Conservation (phyloP, 2,329 filamentous ascomycete genomes). For the Incumbomyces delicatus region DNA sequence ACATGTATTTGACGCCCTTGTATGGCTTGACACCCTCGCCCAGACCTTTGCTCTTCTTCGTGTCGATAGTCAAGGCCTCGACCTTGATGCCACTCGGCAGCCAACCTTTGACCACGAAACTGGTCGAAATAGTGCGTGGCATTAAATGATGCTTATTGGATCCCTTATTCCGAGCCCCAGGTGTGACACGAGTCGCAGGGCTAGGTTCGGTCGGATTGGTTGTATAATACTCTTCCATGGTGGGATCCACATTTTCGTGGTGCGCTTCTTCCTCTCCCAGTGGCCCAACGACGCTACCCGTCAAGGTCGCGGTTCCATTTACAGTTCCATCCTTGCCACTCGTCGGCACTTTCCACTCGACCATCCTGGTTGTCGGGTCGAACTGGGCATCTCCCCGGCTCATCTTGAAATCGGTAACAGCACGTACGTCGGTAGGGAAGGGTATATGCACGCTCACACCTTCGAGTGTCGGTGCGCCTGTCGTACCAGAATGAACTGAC, state of each 20-base stretch:
- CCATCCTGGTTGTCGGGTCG: conserved; percentile 56
- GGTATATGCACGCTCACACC: conserved; percentile 71
- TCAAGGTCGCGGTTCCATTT: conserved; percentile 59
- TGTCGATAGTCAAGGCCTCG: conserved; percentile 52
- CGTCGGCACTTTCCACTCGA: conserved; percentile 71
- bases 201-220: conserved; percentile 26
- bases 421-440: conserved; percentile 68
- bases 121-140: conserved; percentile 67
- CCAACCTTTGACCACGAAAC: conserved; percentile 54
- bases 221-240: conserved; percentile 38
- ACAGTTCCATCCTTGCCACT: conserved; percentile 61
- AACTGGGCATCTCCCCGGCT: conserved; percentile 77
- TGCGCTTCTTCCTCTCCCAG: conserved; percentile 21
- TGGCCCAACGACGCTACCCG: conserved; percentile 61
- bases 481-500: conserved; percentile 37
- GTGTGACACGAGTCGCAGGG: conserved; percentile 15
- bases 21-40: conserved; percentile 87
- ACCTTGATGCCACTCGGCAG: conserved; percentile 55
- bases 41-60: conserved; percentile 73
- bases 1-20: conserved; percentile 96
- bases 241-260: conserved; percentile 26
- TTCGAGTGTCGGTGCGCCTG: conserved; percentile 56
- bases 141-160: conserved; percentile 61
- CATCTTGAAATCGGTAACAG: conserved; percentile 70
- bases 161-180: conserved; percentile 23